Conservation (phyloP, 495 filamentous ascomycete genomes). For the Penicillium steckii region DNA sequence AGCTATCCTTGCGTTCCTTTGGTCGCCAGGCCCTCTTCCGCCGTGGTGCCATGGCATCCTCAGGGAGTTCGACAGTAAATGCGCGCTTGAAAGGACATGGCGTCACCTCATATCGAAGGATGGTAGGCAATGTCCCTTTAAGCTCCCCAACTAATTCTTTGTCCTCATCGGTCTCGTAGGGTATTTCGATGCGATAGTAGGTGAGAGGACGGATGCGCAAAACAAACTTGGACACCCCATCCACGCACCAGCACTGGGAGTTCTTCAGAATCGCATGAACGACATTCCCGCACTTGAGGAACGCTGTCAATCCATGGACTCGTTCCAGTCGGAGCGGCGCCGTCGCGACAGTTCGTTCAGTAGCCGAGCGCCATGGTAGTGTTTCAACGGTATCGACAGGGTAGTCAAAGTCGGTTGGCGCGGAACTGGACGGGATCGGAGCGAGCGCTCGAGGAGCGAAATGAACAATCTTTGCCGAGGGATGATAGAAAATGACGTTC, state of each 20-base stretch:
- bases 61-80: slow-evolving; percentile 74
- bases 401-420: slow-evolving; percentile 47
- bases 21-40: slow-evolving; percentile 72
- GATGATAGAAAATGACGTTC: slow-evolving; percentile 70
- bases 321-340: slow-evolving; percentile 78
- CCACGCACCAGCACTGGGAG: slow-evolving; percentile 90
- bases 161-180: slow-evolving; percentile 60
- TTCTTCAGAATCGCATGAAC: slow-evolving; percentile 83
- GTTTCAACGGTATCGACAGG: slow-evolving; percentile 48
- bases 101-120: slow-evolving; percentile 83
- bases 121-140: slow-evolving; percentile 63
- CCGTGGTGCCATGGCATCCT: slow-evolving; percentile 61
- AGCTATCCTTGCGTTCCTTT: slow-evolving; percentile 48
- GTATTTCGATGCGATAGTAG: slow-evolving; percentile 88
- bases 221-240: slow-evolving; percentile 79
- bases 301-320: slow-evolving; percentile 76
- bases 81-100: slow-evolving; percentile 78
- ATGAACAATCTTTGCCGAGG: slow-evolving; percentile 62
- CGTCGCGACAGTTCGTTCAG: slow-evolving; percentile 79
- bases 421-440: slow-evolving; percentile 40
- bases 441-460: slow-evolving; percentile 51
- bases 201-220: slow-evolving; percentile 73
- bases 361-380: slow-evolving; percentile 69
- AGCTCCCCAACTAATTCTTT: slow-evolving; percentile 58
- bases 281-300: slow-evolving; percentile 77